Percentiles rank a stretch among this genome's conserved stretches.
These are phyloP conservation scores for Clarireedia monteithiana DNA, from an alignment of 2,329 filamentous ascomycete species.

Conservation along the genomic window DNA sequence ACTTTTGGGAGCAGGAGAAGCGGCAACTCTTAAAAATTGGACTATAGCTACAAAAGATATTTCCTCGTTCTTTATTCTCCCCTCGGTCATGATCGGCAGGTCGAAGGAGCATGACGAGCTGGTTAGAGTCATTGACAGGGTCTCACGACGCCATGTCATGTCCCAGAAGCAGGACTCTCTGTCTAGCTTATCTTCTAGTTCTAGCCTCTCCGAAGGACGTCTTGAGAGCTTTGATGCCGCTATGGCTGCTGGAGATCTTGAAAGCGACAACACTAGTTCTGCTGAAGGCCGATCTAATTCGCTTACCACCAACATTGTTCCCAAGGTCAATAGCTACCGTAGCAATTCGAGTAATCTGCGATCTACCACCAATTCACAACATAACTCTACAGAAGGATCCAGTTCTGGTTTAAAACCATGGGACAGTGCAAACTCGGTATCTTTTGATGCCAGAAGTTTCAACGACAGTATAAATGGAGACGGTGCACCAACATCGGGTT, in stretches of 20 bases:
- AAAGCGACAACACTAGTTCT: slow-evolving; percentile 50
- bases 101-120: slow-evolving; percentile 64
- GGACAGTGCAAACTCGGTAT: slow-evolving; percentile 23
- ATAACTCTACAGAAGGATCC: slow-evolving; percentile 19
- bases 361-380: slow-evolving; percentile 17
- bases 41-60: slow-evolving; percentile 76
- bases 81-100: slow-evolving; percentile 73
- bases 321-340: slow-evolving; percentile 9
- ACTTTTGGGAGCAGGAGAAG: slow-evolving; percentile 68
- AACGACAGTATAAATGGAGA: slow-evolving; percentile 15
- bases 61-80: slow-evolving; percentile 70
- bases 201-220: slow-evolving; percentile 39
- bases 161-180: slow-evolving; percentile 33
- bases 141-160: slow-evolving; percentile 56
- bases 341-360: slow-evolving; percentile 14
- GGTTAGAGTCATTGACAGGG: slow-evolving; percentile 66
- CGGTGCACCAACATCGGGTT: slow-evolving; percentile 13
- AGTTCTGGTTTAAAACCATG: slow-evolving; percentile 16
- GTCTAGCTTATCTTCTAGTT: slow-evolving; percentile 45
- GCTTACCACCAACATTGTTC: slow-evolving; percentile 6
- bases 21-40: slow-evolving; percentile 62
- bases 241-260: slow-evolving; percentile 43
- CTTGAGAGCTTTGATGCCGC: slow-evolving; percentile 30
- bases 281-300: slow-evolving; percentile 36
- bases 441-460: slow-evolving; percentile 18